Base-by-base conservation (phyloP, 768 basidiomycete genomes). In the Butyriboletus loyo region DNA sequence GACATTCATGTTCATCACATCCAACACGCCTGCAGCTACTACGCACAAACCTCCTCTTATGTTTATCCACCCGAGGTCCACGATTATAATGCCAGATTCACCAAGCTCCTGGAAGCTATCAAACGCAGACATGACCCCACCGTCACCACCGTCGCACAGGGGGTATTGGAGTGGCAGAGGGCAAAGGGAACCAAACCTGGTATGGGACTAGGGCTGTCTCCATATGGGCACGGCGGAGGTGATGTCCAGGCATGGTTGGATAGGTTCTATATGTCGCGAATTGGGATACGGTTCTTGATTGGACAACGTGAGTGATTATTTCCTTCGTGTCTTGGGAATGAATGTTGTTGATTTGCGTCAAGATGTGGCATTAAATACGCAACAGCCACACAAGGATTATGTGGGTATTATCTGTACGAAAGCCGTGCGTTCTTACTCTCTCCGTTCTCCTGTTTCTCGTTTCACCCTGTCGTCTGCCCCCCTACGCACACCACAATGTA, bases 351-450 rank as follows among this genome's bases (percentile, higher is more conserved):
- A 41, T 28, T 25, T 55, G 45, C 7, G 24, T 54, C n/a, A 36
- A 95, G 93, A 99, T 63, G 89, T 99, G 52, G 95, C 96, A 2
- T 75, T 99, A 36, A 98, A 98, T 70, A 93, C 86, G 0, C 84
- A 95, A 38, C 86, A 92, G 56, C 81, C 94, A 0, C 94, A 98
- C 65, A 76, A 79, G 43, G 87, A 93, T 67, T 96, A 94, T 65
- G 97, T 99, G 25, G 96, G 97, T 9, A 98, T 99, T 64, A 98
- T 98, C 65, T 97, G 93, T 71, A 98, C 92, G 2, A 79, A 89
- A 65, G 87, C 94, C 2, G 87, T 90, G 57, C 59, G 87, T 79
- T 38, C 22, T 36, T 25, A 7, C 36, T 44, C 24, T 39, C 44
- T n/a, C 15, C 36, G 43, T 7, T 34, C 25, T 47, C 21, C 10